Conservation (phyloP, 306 rosid genomes). For the Elaeagnus macrophylla region DNA sequence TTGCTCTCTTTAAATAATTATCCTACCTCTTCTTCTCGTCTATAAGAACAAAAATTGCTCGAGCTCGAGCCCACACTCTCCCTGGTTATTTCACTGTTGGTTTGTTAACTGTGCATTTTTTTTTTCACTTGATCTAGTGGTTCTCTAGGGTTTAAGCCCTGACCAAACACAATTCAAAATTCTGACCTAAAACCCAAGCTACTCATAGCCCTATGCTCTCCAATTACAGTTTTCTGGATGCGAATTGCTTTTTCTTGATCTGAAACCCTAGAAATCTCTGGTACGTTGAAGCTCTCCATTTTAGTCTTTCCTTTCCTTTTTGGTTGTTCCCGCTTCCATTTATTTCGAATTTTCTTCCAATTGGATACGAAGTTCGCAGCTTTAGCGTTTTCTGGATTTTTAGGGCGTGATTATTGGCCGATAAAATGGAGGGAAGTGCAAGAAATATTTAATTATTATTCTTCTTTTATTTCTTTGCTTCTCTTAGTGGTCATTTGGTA, state of each 20-base stretch:
- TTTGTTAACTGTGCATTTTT: background rate
- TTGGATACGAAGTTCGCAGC: background rate
- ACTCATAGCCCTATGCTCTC: constrained; percentile 7
- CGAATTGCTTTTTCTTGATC: constrained; percentile 1
- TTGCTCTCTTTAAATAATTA: background rate
- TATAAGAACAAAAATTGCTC: background rate
- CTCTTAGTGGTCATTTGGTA: background rate
- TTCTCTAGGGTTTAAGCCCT: constrained; percentile 22
- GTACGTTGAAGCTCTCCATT: constrained; percentile 11
- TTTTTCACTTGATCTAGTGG: constrained; percentile 12
- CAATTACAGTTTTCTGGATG: background rate
- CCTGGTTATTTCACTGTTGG: too few relatives aligned
- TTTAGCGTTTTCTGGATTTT: constrained; percentile 13
- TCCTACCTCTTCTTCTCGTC: background rate
- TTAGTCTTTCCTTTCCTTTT: background rate
- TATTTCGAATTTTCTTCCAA: constrained; percentile 4
- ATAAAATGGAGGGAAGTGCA: background rate
- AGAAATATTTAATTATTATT: background rate
- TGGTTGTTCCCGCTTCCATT: background rate
- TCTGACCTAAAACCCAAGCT: background rate
- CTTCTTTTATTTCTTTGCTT: background rate
- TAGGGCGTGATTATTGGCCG: background rate
- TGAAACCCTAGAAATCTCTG: constrained; percentile 7
- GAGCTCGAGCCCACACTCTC: background rate
- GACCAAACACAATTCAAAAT: background rate